Conservation (phyloP, 352 stramenopile genomes). For the Phytophthora tubulina region DNA sequence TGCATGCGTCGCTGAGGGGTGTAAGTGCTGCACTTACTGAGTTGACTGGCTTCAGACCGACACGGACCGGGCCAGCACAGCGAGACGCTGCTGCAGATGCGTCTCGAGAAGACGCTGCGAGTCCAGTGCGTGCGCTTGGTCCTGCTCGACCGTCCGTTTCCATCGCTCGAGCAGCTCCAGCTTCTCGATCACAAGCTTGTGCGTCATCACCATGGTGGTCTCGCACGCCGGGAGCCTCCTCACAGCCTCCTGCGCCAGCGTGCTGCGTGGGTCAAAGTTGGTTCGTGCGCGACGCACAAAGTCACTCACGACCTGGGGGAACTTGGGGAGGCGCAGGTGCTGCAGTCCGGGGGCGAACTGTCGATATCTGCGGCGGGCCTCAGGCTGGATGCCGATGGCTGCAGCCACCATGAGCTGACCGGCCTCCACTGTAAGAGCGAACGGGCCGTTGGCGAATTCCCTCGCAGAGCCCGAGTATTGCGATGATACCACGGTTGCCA, state of each 20-base stretch:
- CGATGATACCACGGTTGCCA: constrained; percentile 71
- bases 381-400: constrained; percentile 72
- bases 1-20: constrained; percentile 15
- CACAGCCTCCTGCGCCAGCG: constrained; percentile 62
- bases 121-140: constrained; percentile 57
- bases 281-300: constrained; percentile 69
- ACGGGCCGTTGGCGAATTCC: constrained; percentile 78
- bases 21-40: constrained; percentile 21
- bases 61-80: constrained; percentile 60
- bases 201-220: constrained; percentile 77
- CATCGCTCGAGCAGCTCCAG: constrained; percentile 76
- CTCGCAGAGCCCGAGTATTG: constrained; percentile 71
- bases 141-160: constrained; percentile 62
- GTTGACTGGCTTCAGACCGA: constrained; percentile 47
- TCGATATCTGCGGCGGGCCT: constrained; percentile 73
- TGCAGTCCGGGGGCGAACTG: constrained; percentile 58
- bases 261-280: constrained; percentile 68
- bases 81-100: constrained; percentile 74
- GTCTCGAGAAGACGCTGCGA: constrained; percentile 63
- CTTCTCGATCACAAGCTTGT: constrained; percentile 83
- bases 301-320: constrained; percentile 69
- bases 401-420: constrained; percentile 73
- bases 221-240: constrained; percentile 74
- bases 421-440: constrained; percentile 73
- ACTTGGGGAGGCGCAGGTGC: constrained; percentile 67